Evolutionary conservation across 257 asterid species (phyloP).

Genomic region (Hygrophila difformis): DNA sequence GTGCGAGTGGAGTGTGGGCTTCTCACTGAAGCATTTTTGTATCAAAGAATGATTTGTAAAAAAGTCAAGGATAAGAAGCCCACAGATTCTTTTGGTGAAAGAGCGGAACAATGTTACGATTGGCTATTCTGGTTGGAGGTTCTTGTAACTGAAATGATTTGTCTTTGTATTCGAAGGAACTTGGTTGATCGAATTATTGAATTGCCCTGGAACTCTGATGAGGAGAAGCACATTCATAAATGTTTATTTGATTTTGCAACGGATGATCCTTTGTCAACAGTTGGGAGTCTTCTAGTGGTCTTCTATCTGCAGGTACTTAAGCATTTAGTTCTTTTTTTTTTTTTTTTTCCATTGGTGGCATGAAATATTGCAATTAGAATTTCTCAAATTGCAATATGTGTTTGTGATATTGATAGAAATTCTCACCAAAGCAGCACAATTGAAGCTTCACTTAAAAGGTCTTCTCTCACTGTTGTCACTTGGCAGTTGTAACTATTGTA

Average conservation of each 20-base stretch:
- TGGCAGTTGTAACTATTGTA: neutral
- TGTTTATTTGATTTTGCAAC: constrained; percentile 60
- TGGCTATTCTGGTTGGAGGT: constrained; percentile 71
- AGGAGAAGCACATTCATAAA: constrained; percentile 82
- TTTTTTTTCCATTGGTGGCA: neutral
- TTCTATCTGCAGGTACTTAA: constrained; percentile 78
- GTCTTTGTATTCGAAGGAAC: constrained; percentile 71
- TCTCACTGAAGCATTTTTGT: constrained; percentile 89
- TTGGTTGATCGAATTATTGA: constrained; percentile 85
- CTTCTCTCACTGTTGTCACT: neutral
- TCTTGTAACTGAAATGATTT: constrained; percentile 79
- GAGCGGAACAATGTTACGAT: constrained; percentile 31
- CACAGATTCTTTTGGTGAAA: constrained; percentile 31
- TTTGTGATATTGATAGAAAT: too few species aligned
- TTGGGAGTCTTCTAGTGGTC: constrained; percentile 93
- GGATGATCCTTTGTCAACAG: constrained; percentile 53
- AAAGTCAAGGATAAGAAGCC: constrained; percentile 58
- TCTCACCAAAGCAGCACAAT: too few species aligned
- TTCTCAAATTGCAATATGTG: neutral
- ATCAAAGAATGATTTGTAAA: constrained; percentile 64
- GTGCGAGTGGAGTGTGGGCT: constrained; percentile 90
- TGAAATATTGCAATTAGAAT: neutral
- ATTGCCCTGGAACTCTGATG: constrained; percentile 86
- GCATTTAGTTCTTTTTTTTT: neutral
- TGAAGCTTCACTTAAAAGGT: neutral